phyloP scores from a whole-genome alignment of 352 stramenopile species.

The Paralagenidium karlingii region DNA sequence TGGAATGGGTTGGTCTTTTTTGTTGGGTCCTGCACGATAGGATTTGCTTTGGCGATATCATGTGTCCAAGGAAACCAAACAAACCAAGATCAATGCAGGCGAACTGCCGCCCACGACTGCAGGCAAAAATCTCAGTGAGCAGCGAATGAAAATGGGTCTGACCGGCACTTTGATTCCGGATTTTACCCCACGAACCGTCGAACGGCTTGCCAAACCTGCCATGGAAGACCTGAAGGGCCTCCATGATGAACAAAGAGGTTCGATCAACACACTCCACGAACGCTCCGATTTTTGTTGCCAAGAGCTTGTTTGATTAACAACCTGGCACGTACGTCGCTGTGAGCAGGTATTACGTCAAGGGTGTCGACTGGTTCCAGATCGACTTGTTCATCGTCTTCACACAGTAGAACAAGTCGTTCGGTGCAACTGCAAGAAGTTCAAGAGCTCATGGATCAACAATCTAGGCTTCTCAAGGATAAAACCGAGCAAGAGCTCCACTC shows the following conservation, averaged over 20 bases:
- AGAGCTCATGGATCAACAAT: conserved; percentile 22
- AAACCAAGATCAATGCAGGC: conserved; percentile 21
- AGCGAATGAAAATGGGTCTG: conserved; percentile 32
- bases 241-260: conserved; percentile 2
- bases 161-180: conserved; percentile 30
- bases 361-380: conserved; percentile 2
- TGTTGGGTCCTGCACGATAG: no score
- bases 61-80: conserved; percentile 29
- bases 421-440: conserved; percentile 21
- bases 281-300: background rate
- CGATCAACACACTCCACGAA: background rate
- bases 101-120: conserved; percentile 15
- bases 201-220: background rate
- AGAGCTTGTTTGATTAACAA: background rate
- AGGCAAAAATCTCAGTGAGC: conserved; percentile 13
- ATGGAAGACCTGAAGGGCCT: background rate
- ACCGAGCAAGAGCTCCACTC: conserved; percentile 14
- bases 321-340: background rate
- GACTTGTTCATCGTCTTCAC: conserved; percentile 9
- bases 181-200: conserved; percentile 14
- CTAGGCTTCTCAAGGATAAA: conserved; percentile 12
- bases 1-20: no score
- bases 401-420: conserved; percentile 5
- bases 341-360: background rate
- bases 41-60: conserved; percentile 37